These are phyloP conservation scores for Leishmania tarentolae DNA, from an alignment of 208 protist species.

Conservation along the genomic window DNA sequence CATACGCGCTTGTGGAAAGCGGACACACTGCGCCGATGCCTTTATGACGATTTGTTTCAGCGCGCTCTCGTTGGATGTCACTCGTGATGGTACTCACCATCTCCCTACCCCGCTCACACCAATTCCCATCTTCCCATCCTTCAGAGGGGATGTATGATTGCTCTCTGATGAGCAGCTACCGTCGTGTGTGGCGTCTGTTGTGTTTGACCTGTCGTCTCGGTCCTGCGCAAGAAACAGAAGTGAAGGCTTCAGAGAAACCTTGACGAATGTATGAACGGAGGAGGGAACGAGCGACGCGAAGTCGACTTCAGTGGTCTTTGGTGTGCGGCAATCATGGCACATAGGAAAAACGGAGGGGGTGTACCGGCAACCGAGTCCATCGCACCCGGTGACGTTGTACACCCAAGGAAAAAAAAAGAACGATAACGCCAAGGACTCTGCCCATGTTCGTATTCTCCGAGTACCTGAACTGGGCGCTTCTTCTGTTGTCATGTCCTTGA, in stretches of 20 bases:
- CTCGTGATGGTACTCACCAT: neutral
- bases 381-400: neutral
- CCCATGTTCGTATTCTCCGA: neutral
- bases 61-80: slow-evolving; percentile 3
- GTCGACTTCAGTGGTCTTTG: neutral
- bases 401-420: neutral
- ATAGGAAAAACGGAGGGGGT: neutral
- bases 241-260: neutral
- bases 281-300: neutral
- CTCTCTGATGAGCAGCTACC: neutral
- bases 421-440: no score
- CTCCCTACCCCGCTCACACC: neutral
- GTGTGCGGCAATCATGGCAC: neutral
- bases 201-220: neutral
- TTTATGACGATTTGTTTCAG: slow-evolving; percentile 41
- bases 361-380: neutral
- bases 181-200: neutral
- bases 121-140: neutral
- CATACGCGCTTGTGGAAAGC: slow-evolving; percentile 29
- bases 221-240: neutral
- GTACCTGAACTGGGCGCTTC: neutral
- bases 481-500: neutral
- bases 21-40: slow-evolving; percentile 32
- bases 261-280: neutral
- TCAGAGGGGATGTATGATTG: neutral